phyloP scores from a whole-genome alignment of 768 basidiomycete species.

The Lentinula aciculospora region DNA sequence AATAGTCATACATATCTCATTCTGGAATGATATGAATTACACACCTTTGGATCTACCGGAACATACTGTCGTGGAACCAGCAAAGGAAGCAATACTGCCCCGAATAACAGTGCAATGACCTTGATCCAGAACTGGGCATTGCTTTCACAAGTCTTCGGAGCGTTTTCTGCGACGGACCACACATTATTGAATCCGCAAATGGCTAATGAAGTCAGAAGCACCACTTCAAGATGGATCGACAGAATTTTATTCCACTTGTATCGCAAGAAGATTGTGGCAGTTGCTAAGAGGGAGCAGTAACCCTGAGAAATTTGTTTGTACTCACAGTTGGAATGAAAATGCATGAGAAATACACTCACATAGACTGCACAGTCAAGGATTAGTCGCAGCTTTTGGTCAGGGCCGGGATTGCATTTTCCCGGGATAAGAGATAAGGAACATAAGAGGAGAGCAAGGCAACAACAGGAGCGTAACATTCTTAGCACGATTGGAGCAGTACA shows the following conservation, averaged over 20 bases:
- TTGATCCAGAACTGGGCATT: constrained; percentile 19
- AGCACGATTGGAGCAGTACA: neutral
- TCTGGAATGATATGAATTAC: neutral
- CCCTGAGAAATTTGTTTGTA: neutral
- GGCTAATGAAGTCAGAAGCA: constrained; percentile 25
- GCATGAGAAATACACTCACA: neutral
- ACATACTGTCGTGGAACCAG: constrained; percentile 44
- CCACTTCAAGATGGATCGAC: neutral
- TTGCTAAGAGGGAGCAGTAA: neutral
- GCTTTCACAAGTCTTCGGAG: constrained; percentile 35
- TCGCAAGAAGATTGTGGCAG: neutral
- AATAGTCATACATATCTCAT: neutral
- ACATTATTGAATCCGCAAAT: constrained; percentile 49
- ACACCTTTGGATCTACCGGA: constrained; percentile 42
- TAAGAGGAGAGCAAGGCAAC: neutral
- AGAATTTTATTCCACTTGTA: constrained; percentile 3
- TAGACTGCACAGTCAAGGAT: neutral
- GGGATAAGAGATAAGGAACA: neutral
- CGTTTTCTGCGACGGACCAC: constrained; percentile 37
- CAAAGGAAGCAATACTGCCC: constrained; percentile 44
- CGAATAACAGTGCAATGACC: constrained; percentile 25
- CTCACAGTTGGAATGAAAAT: too few relatives aligned
- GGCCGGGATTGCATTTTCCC: neutral
- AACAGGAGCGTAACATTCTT: neutral
- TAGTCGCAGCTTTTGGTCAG: neutral